Base-by-base conservation (phyloP, 495 filamentous ascomycete genomes). In the Tuber brumale region DNA sequence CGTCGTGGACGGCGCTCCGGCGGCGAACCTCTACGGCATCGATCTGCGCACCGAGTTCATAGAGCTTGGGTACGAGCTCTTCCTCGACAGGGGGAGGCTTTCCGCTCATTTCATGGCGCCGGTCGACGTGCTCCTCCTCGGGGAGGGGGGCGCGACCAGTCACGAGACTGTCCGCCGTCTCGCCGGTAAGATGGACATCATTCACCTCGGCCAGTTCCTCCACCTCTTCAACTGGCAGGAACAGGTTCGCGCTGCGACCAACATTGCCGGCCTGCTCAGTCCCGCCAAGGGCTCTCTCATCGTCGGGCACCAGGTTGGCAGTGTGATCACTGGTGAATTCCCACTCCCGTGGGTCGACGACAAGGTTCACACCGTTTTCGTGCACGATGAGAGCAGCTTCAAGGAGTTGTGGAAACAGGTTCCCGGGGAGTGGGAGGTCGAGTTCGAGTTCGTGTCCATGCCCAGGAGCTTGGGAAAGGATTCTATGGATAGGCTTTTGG, bases 191-290 rank as follows among this genome's bases (percentile, higher is more conserved):
- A 78, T 91, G 1, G 87, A 91, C 72, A 88, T 92, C 41, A 79
- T 90, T 45, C 86, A 89, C 76, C 85, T 87, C 0, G 83, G 84
- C 1, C 86, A 86, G 0, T 89, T 92, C 77, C 87, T 92, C 69
- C 90, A 92, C 73, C 84, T 91, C 10, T 92, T 90, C 74, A 77
- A 76, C n/a, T 88, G 84, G 78, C 85, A 87, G 0, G 82, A 87
- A 10, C 90, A 92, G 77, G 81, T 88, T 14, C 57, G 78, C 0
- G 79, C 88, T 14, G 86, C 85, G 3, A 86, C 86, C 75, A 82
- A 84, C 8, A 78, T 91, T 6, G 81, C 87, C 0, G 77, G 74
- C 39, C 82, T 92, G 12, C 81, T 90, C 19, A 83, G 82, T 41
- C 83, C 84, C 3, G 75, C 82, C 61, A 81, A 83, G 12, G 87